A percentile compares a stretch with the other conserved stretches of the same genome.
These are phyloP conservation scores for Thielaviopsis punctulata DNA, from an alignment of 2,329 filamentous ascomycete species.

Conservation along the genomic window DNA sequence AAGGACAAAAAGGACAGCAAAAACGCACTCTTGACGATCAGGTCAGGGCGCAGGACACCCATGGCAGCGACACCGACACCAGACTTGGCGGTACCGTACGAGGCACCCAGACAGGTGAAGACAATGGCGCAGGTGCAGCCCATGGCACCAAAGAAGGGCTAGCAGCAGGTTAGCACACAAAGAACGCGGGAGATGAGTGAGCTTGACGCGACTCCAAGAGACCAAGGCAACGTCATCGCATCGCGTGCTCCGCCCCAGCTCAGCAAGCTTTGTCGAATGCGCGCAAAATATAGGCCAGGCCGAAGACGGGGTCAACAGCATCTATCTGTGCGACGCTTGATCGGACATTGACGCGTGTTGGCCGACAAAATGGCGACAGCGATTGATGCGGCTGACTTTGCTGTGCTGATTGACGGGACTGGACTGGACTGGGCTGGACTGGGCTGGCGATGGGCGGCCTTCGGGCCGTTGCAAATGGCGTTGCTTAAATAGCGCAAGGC, in stretches of 20 bases:
- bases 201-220: not conserved
- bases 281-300: too few species aligned
- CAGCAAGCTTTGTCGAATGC: too few species aligned
- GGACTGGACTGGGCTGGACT: too few species aligned
- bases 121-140: slow-evolving; percentile 94
- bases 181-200: slow-evolving; percentile 19
- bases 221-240: slow-evolving; percentile 14
- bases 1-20: not conserved
- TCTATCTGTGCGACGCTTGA: not conserved
- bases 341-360: not conserved
- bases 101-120: slow-evolving; percentile 90
- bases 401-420: too few species aligned
- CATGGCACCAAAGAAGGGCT: slow-evolving; percentile 93
- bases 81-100: slow-evolving; percentile 97
- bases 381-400: not conserved
- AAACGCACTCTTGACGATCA: slow-evolving; percentile 94
- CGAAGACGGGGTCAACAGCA: not conserved
- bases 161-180: slow-evolving; percentile 10
- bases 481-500: not conserved
- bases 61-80: slow-evolving; percentile 97
- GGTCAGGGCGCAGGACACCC: slow-evolving; percentile 91
- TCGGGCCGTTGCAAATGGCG: not conserved
- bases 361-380: not conserved
- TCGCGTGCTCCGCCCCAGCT: slow-evolving; percentile 10
- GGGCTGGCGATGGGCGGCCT: not conserved